Base-by-base conservation (phyloP, 441 rosid species). In the Codiaeum variegatum region DNA sequence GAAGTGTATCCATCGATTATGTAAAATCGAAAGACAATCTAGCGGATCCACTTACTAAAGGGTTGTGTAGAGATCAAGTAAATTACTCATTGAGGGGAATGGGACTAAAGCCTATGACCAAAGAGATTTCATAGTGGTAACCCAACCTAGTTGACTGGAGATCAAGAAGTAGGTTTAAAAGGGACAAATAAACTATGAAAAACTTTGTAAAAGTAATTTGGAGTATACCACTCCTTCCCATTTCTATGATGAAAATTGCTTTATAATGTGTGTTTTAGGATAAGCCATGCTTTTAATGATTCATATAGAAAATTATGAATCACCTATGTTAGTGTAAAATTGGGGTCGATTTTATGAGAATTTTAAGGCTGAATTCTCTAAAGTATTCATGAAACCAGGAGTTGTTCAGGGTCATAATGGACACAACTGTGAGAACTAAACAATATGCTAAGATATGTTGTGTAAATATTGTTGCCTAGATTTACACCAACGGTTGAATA, bases 1-100 rank as follows among this genome's bases (percentile, higher is more conserved):
- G 59, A 67, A 28, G 49, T 49, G 51, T 67, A 26, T 47, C 61
- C n/a, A 67, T 67, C 51, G 42, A 67, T 13, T 67, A 15, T 67
- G 46, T 40, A 40, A 11, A 11, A 11, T 40, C 46, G 11, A 40
- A 40, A 11, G 46, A 40, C 11, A 40, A 40, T 40, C 5, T 11
- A 18, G 23, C 42, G 42, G 46, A 67, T 67, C 40, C 13, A 31
- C 52, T 67, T 12, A 47, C 61, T 9, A 67, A 67, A 67, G 61
- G 71, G 0, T 52, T 31, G 24, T 7, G 12, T 51, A 26, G 60
- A 67, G 61, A 67, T 29, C 40, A 36, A 52, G 42, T 67, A n/a
- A 31, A n/a, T 5, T 12, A 32, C 1, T 1, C 52, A 52, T 68
- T 26, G 1, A 68, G 62, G 15, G 46, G 26, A 31, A 51, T 68